These are phyloP conservation scores for Colletotrichum sp. DNA, from an alignment of 2,329 filamentous ascomycete species.

Conservation along the genomic window DNA sequence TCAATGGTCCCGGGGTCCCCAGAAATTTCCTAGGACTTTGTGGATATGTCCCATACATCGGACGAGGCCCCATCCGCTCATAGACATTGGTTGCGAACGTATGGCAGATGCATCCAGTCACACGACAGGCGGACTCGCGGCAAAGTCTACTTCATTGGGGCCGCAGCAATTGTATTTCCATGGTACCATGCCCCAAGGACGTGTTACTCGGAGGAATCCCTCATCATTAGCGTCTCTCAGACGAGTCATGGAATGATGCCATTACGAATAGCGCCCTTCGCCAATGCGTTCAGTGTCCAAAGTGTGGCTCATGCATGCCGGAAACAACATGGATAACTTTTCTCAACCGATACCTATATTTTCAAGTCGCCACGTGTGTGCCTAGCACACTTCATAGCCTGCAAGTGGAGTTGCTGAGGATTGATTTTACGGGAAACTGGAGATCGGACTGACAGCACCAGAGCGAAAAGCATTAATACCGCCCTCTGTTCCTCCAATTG, in stretches of 20 bases:
- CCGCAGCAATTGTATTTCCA: accelerated
- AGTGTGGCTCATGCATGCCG: not conserved
- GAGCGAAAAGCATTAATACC: not conserved
- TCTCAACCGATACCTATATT: not conserved
- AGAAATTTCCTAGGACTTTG: not conserved
- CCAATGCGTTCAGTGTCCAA: not conserved
- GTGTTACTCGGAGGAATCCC: not conserved
- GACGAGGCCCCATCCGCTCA: not conserved
- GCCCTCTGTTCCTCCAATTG: not conserved
- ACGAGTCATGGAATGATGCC: not conserved
- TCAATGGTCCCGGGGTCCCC: not conserved
- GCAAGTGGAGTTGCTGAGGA: not conserved
- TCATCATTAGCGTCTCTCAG: not conserved
- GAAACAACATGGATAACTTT: not conserved
- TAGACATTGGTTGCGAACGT: not conserved
- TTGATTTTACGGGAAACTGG: not conserved
- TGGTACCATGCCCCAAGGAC: not conserved
- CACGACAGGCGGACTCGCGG: not conserved
- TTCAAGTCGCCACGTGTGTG: not conserved
- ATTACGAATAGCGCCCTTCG: not conserved
- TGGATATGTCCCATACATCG: not conserved
- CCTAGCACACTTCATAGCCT: not conserved
- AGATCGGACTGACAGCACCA: not conserved
- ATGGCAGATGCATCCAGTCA: not conserved
- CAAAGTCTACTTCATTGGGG: not conserved